phyloP scores from a whole-genome alignment of 352 stramenopile species.

The Phytophthora quininea region DNA sequence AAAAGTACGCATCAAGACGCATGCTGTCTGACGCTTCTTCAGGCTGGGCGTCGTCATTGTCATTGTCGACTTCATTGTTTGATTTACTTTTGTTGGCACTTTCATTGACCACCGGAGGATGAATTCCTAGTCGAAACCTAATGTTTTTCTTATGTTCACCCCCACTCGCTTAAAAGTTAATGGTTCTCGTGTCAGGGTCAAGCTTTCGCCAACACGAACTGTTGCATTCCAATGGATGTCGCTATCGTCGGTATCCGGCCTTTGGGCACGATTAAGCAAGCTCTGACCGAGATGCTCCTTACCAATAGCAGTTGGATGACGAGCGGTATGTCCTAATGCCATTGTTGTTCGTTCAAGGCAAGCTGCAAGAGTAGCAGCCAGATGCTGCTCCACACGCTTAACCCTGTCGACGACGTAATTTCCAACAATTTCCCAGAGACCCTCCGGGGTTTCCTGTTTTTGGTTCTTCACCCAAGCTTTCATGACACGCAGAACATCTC shows the following conservation, averaged over 20 bases:
- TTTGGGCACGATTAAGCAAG: conserved; percentile 5
- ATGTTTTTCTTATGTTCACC: conserved; percentile 21
- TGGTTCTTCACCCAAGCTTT: conserved; percentile 41
- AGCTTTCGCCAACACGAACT: conserved; percentile 28
- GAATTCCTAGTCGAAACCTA: conserved; percentile 49
- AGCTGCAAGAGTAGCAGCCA: conserved; percentile 19
- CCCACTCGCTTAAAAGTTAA: conserved; percentile 12
- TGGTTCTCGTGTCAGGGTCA: neutral
- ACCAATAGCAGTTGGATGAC: conserved; percentile 12
- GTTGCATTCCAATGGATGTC: conserved; percentile 48
- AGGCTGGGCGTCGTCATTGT: conserved; percentile 18
- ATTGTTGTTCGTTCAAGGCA: conserved; percentile 16
- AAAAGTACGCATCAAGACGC: conserved; percentile 35
- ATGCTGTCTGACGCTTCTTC: conserved; percentile 27
- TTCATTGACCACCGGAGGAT: conserved; percentile 18
- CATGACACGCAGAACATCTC: conserved; percentile 57
- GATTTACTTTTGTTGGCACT: neutral
- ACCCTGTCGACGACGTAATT: conserved; percentile 16
- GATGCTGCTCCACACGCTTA: conserved; percentile 20
- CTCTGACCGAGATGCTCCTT: conserved; percentile 16
- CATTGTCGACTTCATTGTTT: conserved; percentile 11
- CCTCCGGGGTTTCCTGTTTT: conserved; percentile 30
- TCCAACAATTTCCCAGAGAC: conserved; percentile 47
- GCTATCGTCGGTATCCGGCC: conserved; percentile 29
- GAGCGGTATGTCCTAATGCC: conserved; percentile 1